Evolutionary conservation across 176 grass and related monocot genomes (phyloP).

Genomic region (Rhynchospora tenuis): DNA sequence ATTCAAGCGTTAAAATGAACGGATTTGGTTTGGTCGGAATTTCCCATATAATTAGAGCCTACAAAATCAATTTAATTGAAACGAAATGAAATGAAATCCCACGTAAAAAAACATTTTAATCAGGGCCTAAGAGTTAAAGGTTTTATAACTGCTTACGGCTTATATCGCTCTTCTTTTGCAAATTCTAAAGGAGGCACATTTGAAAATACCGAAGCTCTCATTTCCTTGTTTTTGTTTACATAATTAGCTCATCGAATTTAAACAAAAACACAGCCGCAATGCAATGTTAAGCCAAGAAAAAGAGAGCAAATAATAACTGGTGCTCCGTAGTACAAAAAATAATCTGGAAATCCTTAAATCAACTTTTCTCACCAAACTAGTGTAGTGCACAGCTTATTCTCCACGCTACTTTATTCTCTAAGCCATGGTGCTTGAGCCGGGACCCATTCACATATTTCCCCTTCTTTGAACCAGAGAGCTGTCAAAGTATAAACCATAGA

Average conservation of each 20-base stretch:
- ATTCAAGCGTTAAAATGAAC: too few species aligned
- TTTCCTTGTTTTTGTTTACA: background rate
- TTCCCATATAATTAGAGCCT: too few species aligned
- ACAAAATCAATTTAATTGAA: too few species aligned
- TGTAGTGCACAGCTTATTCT: background rate
- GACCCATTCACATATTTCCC: slow-evolving; percentile 64
- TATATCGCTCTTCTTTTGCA: too few species aligned
- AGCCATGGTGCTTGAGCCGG: slow-evolving; percentile 75
- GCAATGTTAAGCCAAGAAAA: background rate
- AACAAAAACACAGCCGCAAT: slow-evolving; percentile 15
- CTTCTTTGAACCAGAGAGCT: slow-evolving; percentile 88
- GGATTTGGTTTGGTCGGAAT: too few species aligned
- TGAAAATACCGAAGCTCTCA: background rate
- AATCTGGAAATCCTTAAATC: background rate
- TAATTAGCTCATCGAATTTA: background rate
- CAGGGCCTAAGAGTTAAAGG: too few species aligned
- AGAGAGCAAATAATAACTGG: background rate
- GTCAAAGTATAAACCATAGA: slow-evolving; percentile 12
- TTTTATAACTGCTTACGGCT: too few species aligned
- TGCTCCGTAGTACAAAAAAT: slow-evolving; percentile 16
- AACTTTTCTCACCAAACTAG: background rate
- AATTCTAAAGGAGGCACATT: background rate
- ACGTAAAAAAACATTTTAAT: too few species aligned
- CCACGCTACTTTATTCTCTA: slow-evolving; percentile 39
- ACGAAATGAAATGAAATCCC: too few species aligned